phyloP scores from a whole-genome alignment of 306 rosid genomes.

The Pterocarpus macrocarpus region DNA sequence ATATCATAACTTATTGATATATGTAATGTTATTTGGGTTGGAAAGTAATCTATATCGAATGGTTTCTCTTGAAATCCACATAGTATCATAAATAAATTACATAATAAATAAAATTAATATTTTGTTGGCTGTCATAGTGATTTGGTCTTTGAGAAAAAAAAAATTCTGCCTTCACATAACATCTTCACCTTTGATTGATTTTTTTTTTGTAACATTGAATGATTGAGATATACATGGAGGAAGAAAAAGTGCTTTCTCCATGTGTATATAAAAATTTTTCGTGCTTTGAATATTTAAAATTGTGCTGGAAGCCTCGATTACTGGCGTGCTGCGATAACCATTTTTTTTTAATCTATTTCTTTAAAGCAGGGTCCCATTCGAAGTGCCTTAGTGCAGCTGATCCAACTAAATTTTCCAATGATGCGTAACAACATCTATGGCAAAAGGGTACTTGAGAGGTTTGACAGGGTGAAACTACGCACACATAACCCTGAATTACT shows the following conservation, averaged over 20 bases:
- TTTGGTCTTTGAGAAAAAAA: no score
- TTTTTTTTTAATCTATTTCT: conserved; percentile 13
- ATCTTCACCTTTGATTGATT: no score
- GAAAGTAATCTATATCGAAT: not conserved
- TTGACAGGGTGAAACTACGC: conserved; percentile 39
- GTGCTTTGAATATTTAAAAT: not conserved
- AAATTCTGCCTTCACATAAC: no score
- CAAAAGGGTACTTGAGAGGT: conserved; percentile 59
- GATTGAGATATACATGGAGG: no score
- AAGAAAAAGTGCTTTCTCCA: not conserved
- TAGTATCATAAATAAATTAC: not conserved
- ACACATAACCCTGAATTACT: conserved; percentile 29
- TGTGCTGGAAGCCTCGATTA: not conserved
- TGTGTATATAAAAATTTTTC: no score
- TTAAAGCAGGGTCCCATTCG: conserved; percentile 35
- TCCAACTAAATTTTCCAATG: conserved; percentile 39
- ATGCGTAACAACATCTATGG: conserved; percentile 63
- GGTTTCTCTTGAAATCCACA: conserved; percentile 10
- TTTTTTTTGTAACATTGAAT: no score
- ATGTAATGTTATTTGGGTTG: not conserved
- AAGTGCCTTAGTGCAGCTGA: conserved; percentile 43
- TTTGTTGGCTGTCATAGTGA: not conserved
- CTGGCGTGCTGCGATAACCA: not conserved
- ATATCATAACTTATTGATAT: no score
- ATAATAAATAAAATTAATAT: not conserved